A percentile compares a stretch with the other conserved stretches of the same genome.
Evolutionary conservation across 495 filamentous ascomycete genomes (phyloP).

Genomic region (Filosporella fistucella): DNA sequence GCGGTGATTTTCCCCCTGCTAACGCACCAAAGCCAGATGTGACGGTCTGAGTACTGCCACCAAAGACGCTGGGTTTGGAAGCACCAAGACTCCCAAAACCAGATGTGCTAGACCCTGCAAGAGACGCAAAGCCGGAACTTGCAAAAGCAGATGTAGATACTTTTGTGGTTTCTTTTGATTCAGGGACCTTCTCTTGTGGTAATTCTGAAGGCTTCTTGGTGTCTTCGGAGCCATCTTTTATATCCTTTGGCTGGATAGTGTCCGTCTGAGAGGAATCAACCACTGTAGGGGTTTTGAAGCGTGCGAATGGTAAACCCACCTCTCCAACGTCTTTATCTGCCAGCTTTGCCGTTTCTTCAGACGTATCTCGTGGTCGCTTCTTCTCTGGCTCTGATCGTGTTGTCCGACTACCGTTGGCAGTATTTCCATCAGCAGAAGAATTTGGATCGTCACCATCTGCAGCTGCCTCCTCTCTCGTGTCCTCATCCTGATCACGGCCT

Average conservation of each 20-base stretch:
- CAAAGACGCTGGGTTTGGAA: constrained; percentile 35
- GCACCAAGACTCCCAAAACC: constrained; percentile 37
- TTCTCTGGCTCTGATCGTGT: constrained; percentile 48
- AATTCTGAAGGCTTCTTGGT: too few relatives aligned
- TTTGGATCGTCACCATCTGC: constrained; percentile 23
- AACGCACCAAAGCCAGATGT: constrained; percentile 22
- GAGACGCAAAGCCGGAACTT: constrained; percentile 45
- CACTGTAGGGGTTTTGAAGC: too few relatives aligned
- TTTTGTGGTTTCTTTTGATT: constrained; percentile 19
- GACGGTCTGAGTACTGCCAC: constrained; percentile 9
- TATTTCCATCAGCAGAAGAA: constrained; percentile 32
- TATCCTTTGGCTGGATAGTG: too few relatives aligned
- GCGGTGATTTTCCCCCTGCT: constrained; percentile 10
- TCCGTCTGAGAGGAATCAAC: too few relatives aligned
- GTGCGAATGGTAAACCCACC: constrained; percentile 2
- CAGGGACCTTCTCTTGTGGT: too few relatives aligned
- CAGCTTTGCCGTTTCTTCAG: constrained; percentile 15
- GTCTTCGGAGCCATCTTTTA: neutral
- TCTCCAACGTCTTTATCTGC: constrained; percentile 10
- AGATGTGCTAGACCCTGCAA: constrained; percentile 43
- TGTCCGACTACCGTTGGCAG: constrained; percentile 30
- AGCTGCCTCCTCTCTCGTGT: neutral
- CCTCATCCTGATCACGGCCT: constrained; percentile 46
- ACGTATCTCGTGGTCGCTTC: constrained; percentile 44
- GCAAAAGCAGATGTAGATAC: constrained; percentile 43